phyloP scores from a whole-genome alignment of 2,329 filamentous ascomycete genomes.

The Phialemonium atrogriseum region DNA sequence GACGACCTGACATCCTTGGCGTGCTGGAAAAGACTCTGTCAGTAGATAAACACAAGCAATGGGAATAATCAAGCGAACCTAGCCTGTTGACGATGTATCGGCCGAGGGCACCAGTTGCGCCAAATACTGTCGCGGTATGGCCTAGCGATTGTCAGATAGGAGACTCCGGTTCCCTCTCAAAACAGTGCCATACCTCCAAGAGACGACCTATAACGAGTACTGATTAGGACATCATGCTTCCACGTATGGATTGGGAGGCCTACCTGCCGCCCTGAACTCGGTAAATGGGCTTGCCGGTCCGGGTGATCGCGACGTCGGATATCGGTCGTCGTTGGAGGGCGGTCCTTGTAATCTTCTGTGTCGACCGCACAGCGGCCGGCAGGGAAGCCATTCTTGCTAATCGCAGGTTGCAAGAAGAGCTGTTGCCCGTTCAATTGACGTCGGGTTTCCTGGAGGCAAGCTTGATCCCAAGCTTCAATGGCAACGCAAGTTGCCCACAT shows the following conservation, averaged over 20 bases:
- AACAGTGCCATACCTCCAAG: constrained; percentile 61
- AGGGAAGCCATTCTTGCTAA: constrained; percentile 45
- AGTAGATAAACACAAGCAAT: constrained; percentile 12
- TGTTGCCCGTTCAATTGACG: constrained; percentile 19
- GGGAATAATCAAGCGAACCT: constrained; percentile 36
- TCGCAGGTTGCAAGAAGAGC: constrained; percentile 21
- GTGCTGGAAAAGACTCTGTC: constrained; percentile 47
- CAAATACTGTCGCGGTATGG: constrained; percentile 95
- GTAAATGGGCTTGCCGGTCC: constrained; percentile 93
- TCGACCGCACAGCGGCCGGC: constrained; percentile 47
- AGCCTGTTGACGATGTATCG: constrained; percentile 96
- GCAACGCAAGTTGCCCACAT: not conserved
- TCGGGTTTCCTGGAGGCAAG: constrained; percentile 14
- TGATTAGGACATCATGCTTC: not conserved
- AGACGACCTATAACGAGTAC: constrained; percentile 54
- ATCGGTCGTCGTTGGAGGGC: constrained; percentile 43
- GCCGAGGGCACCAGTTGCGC: constrained; percentile 90
- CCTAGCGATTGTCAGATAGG: constrained; percentile 39
- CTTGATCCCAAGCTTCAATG: constrained; percentile 15
- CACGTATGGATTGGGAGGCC: constrained; percentile 20
- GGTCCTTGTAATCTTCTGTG: constrained; percentile 36
- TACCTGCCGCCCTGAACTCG: constrained; percentile 84
- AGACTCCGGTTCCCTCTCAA: constrained; percentile 2
- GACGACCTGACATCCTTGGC: constrained; percentile 89
- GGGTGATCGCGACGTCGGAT: constrained; percentile 85